A percentile compares a stretch with the other conserved stretches of the same genome.
These are phyloP conservation scores for Globisporangium spiculum DNA, from an alignment of 352 stramenopile genomes.

Conservation along the genomic window DNA sequence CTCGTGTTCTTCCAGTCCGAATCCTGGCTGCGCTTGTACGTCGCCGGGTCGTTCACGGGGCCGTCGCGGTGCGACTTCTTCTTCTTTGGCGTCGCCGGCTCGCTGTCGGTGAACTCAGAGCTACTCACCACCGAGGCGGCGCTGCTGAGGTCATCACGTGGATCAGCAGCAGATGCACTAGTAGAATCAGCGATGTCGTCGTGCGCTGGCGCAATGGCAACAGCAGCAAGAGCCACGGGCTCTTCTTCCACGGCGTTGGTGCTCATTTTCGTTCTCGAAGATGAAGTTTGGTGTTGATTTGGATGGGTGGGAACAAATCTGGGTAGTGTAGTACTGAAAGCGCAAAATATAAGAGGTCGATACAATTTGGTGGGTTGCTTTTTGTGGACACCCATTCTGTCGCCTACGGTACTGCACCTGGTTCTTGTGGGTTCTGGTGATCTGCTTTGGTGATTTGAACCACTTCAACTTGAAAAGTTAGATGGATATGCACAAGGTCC, in stretches of 20 bases:
- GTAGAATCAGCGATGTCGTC: background rate
- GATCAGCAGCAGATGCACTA: background rate
- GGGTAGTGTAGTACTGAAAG: background rate
- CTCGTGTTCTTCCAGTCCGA: slow-evolving; percentile 77
- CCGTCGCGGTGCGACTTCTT: slow-evolving; percentile 23
- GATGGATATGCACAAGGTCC: background rate
- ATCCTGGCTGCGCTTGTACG: slow-evolving; percentile 84
- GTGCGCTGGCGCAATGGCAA: background rate
- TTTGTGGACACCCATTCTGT: background rate
- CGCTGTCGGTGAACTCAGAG: background rate
- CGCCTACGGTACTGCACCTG: background rate
- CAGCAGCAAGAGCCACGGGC: background rate
- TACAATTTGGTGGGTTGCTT: background rate
- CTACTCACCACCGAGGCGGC: slow-evolving; percentile 2
- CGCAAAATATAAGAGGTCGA: background rate
- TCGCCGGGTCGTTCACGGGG: slow-evolving; percentile 75
- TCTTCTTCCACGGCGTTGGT: background rate
- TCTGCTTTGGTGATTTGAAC: background rate
- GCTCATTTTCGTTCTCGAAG: slow-evolving; percentile 3
- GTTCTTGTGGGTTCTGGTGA: background rate
- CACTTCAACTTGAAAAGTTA: background rate
- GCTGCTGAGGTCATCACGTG: slow-evolving; percentile 2
- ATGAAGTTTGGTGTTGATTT: background rate
- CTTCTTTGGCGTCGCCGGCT: slow-evolving; percentile 3
- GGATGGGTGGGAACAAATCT: slow-evolving; percentile 4